Evolutionary conservation across 2,329 filamentous ascomycete species (phyloP).

Genomic region (Sordariomycetes sp.): DNA sequence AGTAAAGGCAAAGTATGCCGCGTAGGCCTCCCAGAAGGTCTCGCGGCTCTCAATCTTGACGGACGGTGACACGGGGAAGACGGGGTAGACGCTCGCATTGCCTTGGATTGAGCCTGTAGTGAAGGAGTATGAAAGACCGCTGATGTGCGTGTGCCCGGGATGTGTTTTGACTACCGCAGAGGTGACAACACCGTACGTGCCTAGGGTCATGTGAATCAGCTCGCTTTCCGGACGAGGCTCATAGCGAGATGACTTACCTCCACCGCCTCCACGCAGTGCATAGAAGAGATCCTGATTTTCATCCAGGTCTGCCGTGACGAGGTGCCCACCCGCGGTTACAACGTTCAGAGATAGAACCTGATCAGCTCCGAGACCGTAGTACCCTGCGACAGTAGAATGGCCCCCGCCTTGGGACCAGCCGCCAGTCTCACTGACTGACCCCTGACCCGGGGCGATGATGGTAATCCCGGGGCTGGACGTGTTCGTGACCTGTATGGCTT

Average conservation of each 20-base stretch:
- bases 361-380: constrained; percentile 36
- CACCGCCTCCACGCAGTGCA: constrained; percentile 40
- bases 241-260: neutral
- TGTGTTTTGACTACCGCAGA: constrained; percentile 23
- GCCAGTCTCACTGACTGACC: constrained; percentile 27
- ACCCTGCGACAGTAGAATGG: constrained; percentile 27
- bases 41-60: constrained; percentile 14
- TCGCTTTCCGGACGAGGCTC: neutral
- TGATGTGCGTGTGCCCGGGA: constrained; percentile 19
- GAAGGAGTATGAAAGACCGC: constrained; percentile 20
- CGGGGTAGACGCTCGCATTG: neutral
- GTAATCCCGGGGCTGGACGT: constrained; percentile 17
- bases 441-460: constrained; percentile 33
- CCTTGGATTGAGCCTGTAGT: neutral
- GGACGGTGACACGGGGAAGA: constrained; percentile 8
- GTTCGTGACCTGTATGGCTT: constrained; percentile 19
- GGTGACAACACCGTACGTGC: constrained; percentile 31
- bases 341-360: constrained; percentile 33
- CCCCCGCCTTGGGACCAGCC: constrained; percentile 38
- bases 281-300: constrained; percentile 41
- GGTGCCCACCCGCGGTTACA: constrained; percentile 27
- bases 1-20: constrained; percentile 20
- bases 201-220: constrained; percentile 7
- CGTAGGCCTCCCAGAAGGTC: constrained; percentile 16
- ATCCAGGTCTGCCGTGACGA: constrained; percentile 27